Evolutionary conservation across 164 flowering plant genomes (phyloP).

Genomic region (Magnolia sinica): DNA sequence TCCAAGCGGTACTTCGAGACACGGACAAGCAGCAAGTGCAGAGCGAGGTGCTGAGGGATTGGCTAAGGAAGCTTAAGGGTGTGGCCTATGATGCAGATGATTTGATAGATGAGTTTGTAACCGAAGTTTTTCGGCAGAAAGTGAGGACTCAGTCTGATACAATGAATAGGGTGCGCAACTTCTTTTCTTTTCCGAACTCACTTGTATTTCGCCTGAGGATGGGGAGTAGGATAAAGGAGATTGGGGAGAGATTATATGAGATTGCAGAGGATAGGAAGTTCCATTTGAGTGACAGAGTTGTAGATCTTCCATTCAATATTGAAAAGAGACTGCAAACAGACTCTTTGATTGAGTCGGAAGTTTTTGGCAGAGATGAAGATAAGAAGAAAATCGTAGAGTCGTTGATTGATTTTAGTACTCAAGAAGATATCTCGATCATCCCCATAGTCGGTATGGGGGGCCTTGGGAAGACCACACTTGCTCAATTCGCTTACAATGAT

Average conservation of each 20-base stretch:
- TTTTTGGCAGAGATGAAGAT: background rate
- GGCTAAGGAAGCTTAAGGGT: slow-evolving; percentile 1
- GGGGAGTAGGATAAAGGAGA: background rate
- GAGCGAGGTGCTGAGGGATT: background rate
- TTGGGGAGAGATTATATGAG: background rate
- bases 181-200: background rate
- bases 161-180: slow-evolving; percentile 3
- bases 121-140: background rate
- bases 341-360: background rate
- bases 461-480: slow-evolving; percentile 7
- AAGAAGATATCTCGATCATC: background rate
- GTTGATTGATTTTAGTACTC: background rate
- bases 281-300: background rate
- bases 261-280: background rate
- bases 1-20: background rate
- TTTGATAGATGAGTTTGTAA: background rate
- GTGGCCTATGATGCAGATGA: background rate
- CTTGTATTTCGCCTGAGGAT: background rate
- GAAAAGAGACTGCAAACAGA: background rate
- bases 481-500: slow-evolving; percentile 5
- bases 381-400: background rate
- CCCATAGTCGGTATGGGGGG: background rate
- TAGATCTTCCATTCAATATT: too few species aligned
- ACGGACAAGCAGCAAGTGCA: background rate
- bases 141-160: too few species aligned